A percentile compares a stretch with the other conserved stretches of the same genome.
These are phyloP conservation scores for Platanthera zijinensis DNA, from an alignment of 106 monocot species.

Conservation along the genomic window DNA sequence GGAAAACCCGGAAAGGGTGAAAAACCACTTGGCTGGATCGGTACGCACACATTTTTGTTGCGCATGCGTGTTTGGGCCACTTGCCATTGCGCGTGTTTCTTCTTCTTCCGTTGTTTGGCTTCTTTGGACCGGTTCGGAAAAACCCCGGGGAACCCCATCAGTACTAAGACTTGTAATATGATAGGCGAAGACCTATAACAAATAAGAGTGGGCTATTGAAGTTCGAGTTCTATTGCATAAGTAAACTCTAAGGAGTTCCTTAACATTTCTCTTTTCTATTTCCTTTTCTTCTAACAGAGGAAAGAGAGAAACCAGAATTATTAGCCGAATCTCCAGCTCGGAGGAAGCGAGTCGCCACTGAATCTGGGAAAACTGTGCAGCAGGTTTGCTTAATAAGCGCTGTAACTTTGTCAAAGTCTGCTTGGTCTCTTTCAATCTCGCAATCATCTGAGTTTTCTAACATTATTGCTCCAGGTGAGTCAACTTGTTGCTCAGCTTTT, in stretches of 20 bases:
- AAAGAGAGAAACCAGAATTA: conserved; percentile 89
- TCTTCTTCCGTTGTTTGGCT: no score
- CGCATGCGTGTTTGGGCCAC: no score
- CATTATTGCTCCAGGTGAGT: conserved; percentile 56
- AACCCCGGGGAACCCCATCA: no score
- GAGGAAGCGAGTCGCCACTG: conserved; percentile 74
- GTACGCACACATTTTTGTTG: no score
- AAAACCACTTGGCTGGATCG: no score
- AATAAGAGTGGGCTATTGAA: background rate
- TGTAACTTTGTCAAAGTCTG: background rate
- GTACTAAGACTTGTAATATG: no score
- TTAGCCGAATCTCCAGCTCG: conserved; percentile 75
- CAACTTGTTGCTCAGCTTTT: conserved; percentile 96
- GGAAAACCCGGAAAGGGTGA: no score
- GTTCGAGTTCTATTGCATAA: background rate
- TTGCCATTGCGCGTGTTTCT: no score
- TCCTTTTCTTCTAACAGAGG: conserved; percentile 37
- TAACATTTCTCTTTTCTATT: background rate
- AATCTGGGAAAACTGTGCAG: conserved; percentile 83
- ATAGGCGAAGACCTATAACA: no score
- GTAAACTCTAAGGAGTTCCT: background rate
- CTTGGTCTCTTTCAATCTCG: background rate
- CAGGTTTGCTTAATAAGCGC: conserved; percentile 36
- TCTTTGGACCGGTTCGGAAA: no score
- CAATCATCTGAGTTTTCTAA: background rate